phyloP scores from a whole-genome alignment of 192 early-diverging fungal genomes.

The Entophlyctis luteolus region DNA sequence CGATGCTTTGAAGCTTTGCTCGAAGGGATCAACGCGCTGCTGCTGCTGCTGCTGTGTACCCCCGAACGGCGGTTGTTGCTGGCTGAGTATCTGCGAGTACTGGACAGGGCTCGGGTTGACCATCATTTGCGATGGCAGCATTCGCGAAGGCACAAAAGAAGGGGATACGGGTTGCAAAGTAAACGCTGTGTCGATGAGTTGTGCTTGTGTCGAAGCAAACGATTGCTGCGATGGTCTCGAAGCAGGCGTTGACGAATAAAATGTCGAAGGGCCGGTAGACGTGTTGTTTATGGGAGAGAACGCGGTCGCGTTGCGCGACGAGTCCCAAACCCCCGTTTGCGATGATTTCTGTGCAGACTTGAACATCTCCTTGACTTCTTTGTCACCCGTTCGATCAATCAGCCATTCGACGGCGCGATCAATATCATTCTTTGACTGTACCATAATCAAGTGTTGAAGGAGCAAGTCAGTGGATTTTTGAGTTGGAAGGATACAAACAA shows the following conservation, averaged over 20 bases:
- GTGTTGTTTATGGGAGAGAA: too few relatives aligned
- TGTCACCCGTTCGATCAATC: slow-evolving; percentile 15
- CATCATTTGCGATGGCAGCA: not conserved
- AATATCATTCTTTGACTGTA: not conserved
- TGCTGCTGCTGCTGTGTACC: too few relatives aligned
- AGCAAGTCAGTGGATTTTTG: too few relatives aligned
- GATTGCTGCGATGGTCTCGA: too few relatives aligned
- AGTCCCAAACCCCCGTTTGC: not conserved
- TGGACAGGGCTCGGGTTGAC: too few relatives aligned
- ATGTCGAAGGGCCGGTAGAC: not conserved
- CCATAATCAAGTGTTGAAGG: too few relatives aligned
- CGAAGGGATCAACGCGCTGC: too few relatives aligned
- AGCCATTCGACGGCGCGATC: slow-evolving; percentile 15
- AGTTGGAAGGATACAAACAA: too few relatives aligned
- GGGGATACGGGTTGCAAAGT: slow-evolving; percentile 4
- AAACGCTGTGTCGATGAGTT: slow-evolving; percentile 20
- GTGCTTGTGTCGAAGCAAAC: too few relatives aligned
- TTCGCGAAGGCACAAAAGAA: not conserved
- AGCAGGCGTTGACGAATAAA: not conserved
- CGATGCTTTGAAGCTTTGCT: not conserved
- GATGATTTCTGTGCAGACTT: not conserved
- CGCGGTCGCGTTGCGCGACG: too few relatives aligned
- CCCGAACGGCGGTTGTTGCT: not conserved
- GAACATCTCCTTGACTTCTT: slow-evolving; percentile 5
- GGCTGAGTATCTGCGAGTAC: too few relatives aligned